These are phyloP conservation scores for Coemansia sp. DNA, from an alignment of 192 early-diverging fungal genomes.

Conservation along the genomic window DNA sequence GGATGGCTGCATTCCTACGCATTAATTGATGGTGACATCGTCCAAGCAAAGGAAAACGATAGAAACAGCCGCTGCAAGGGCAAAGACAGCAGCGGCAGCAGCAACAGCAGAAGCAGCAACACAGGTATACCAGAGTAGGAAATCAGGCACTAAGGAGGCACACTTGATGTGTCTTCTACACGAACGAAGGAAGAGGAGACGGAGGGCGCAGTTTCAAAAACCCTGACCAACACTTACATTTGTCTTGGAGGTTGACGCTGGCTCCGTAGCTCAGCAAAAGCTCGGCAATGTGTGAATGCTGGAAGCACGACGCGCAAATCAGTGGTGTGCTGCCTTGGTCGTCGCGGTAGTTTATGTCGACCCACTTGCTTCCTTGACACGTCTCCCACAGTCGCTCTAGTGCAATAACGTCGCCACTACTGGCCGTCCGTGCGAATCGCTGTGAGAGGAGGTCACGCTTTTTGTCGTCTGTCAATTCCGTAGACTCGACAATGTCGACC, in stretches of 20 bases:
- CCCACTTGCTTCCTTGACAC: slow-evolving; percentile 58
- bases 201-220: neutral
- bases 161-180: neutral
- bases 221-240: slow-evolving; percentile 60
- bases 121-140: neutral
- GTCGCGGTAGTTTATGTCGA: slow-evolving; percentile 81
- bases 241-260: slow-evolving; percentile 77
- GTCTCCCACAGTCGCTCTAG: slow-evolving; percentile 67
- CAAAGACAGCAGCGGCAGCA: neutral
- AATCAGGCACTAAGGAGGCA: neutral
- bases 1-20: neutral
- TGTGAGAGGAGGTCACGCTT: slow-evolving; percentile 66
- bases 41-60: neutral
- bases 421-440: slow-evolving; percentile 70
- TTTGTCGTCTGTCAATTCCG: slow-evolving; percentile 53
- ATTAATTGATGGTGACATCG: neutral
- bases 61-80: slow-evolving; percentile 3
- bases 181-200: neutral
- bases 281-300: slow-evolving; percentile 71
- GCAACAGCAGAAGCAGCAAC: too few relatives aligned
- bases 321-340: slow-evolving; percentile 87
- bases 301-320: slow-evolving; percentile 90
- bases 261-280: slow-evolving; percentile 76
- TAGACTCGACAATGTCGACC: slow-evolving; percentile 44
- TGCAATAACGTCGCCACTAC: slow-evolving; percentile 73